Percentiles rank a stretch among this genome's conserved stretches.
These are phyloP conservation scores for Lanmaoa pseudosensibilis DNA, from an alignment of 768 basidiomycete genomes.

Conservation along the genomic window DNA sequence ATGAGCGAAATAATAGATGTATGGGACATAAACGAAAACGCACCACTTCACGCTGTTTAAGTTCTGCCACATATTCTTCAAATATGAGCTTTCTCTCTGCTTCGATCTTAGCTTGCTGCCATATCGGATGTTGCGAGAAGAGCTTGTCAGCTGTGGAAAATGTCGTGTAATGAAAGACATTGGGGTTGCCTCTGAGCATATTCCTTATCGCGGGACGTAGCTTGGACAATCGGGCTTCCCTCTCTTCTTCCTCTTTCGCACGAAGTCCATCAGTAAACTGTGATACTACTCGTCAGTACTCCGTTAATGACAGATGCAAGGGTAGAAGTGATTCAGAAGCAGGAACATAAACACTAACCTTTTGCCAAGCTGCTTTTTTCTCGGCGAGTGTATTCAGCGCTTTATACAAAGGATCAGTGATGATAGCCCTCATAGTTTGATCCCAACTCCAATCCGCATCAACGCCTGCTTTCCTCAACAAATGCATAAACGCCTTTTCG, in stretches of 20 bases:
- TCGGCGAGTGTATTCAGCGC: slow-evolving; percentile 90
- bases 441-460: slow-evolving; percentile 97
- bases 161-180: slow-evolving; percentile 89
- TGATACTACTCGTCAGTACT: slow-evolving; percentile 9
- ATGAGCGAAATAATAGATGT: slow-evolving; percentile 6
- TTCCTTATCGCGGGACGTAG: slow-evolving; percentile 84
- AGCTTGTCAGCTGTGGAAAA: slow-evolving; percentile 86
- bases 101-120: slow-evolving; percentile 85
- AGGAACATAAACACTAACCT: slow-evolving; percentile 50
- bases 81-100: slow-evolving; percentile 86
- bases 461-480: slow-evolving; percentile 86
- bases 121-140: slow-evolving; percentile 85
- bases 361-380: slow-evolving; percentile 92
- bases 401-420: slow-evolving; percentile 97
- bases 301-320: neutral
- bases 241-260: slow-evolving; percentile 83
- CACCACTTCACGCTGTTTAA: slow-evolving; percentile 89
- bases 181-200: slow-evolving; percentile 83
- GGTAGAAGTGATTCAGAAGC: neutral
- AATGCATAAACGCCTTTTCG: slow-evolving; percentile 90
- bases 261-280: slow-evolving; percentile 75
- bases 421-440: slow-evolving; percentile 95
- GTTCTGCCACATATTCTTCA: slow-evolving; percentile 85
- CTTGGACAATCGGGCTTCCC: slow-evolving; percentile 78
- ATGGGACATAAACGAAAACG: slow-evolving; percentile 29